Conservation (phyloP, 2,329 filamentous ascomycete species). For the Stylonectria norvegica region DNA sequence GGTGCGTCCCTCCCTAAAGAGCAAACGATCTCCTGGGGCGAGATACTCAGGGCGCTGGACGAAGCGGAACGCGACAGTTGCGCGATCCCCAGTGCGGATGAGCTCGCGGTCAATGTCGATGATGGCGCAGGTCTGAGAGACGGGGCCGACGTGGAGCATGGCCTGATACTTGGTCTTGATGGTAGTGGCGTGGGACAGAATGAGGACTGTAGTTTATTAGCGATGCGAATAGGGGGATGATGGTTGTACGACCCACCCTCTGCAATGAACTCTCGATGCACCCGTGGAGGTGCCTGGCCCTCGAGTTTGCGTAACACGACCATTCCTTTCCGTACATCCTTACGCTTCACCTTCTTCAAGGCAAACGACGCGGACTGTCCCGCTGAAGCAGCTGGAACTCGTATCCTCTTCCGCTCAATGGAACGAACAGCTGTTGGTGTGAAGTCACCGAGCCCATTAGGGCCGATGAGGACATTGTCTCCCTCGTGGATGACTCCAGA, state of each 20-base stretch:
- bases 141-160: slow-evolving; percentile 94
- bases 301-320: slow-evolving; percentile 86
- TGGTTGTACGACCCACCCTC: slow-evolving; percentile 52
- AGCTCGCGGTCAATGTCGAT: slow-evolving; percentile 96
- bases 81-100: slow-evolving; percentile 92
- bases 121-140: slow-evolving; percentile 93
- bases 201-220: slow-evolving; percentile 60
- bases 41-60: slow-evolving; percentile 93
- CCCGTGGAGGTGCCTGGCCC: slow-evolving; percentile 65
- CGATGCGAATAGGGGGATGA: not conserved
- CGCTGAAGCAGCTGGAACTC: slow-evolving; percentile 81
- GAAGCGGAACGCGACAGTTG: slow-evolving; percentile 89
- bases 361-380: slow-evolving; percentile 93
- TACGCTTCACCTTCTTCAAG: slow-evolving; percentile 78
- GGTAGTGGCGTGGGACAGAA: slow-evolving; percentile 91
- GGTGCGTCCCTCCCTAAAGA: slow-evolving; percentile 92
- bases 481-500: slow-evolving; percentile 82
- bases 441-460: slow-evolving; percentile 88
- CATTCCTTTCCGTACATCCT: slow-evolving; percentile 97
- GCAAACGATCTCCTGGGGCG: slow-evolving; percentile 77
- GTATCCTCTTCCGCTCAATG: slow-evolving; percentile 91
- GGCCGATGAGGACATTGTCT: slow-evolving; percentile 85
- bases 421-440: slow-evolving; percentile 81
- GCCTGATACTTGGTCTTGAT: slow-evolving; percentile 97
- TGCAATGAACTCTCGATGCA: slow-evolving; percentile 72